Evolutionary conservation across 768 basidiomycete species (phyloP).

Genomic region (Trichaptum fuscoviolaceum): DNA sequence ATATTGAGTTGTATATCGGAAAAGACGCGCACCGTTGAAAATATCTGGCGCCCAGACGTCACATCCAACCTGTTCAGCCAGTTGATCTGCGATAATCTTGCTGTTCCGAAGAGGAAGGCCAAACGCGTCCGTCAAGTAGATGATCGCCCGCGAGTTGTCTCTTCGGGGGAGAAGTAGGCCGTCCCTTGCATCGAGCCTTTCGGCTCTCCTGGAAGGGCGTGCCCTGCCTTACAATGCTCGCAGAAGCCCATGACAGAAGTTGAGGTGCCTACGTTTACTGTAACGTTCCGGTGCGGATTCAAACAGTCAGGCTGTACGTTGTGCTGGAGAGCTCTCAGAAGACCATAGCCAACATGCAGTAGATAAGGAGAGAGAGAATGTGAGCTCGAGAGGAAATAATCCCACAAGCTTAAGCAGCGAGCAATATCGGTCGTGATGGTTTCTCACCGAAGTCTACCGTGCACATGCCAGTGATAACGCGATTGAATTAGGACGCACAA

Average conservation of each 20-base stretch:
- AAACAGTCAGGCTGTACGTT: neutral
- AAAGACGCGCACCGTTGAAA: slow-evolving; percentile 40
- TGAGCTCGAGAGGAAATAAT: neutral
- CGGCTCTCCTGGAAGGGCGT: slow-evolving; percentile 41
- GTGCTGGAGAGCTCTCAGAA: neutral
- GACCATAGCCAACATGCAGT: no score
- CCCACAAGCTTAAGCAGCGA: neutral
- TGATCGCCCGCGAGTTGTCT: slow-evolving; percentile 31
- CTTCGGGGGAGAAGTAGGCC: slow-evolving; percentile 38
- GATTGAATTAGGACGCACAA: neutral
- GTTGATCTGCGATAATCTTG: slow-evolving; percentile 52
- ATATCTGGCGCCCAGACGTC: slow-evolving; percentile 65
- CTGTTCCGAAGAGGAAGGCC: slow-evolving; percentile 47
- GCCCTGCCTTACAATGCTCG: slow-evolving; percentile 35
- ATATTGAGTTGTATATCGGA: neutral
- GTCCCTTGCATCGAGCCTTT: slow-evolving; percentile 35
- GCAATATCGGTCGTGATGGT: neutral
- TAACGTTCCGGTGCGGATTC: neutral
- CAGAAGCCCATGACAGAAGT: slow-evolving; percentile 3
- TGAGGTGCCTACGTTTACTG: no score
- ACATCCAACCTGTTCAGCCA: slow-evolving; percentile 42
- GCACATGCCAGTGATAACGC: neutral
- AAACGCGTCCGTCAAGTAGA: slow-evolving; percentile 54
- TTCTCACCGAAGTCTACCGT: neutral
- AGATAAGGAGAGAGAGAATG: no score